phyloP scores from a whole-genome alignment of 805 yeast genomes.

The Saturnispora sekii region DNA sequence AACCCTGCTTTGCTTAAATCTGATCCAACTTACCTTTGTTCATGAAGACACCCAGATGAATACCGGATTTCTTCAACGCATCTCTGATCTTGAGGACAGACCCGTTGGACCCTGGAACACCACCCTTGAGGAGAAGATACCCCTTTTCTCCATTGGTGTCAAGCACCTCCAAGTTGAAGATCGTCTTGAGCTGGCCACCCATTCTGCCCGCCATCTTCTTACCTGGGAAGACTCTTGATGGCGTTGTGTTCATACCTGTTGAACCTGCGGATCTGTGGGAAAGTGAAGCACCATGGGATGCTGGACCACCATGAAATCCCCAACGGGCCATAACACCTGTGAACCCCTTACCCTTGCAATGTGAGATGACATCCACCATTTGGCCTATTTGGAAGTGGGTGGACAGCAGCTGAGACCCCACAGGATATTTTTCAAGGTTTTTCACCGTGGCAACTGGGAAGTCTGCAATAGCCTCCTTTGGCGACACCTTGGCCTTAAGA shows the following conservation, averaged over 20 bases:
- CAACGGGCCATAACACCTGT: conserved; percentile 97
- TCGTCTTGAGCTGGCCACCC: conserved; percentile 72
- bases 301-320: conserved; percentile 80
- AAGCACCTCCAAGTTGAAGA: conserved; percentile 65
- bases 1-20: not conserved
- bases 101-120: conserved; percentile 84
- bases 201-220: conserved; percentile 97
- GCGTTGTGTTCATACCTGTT: conserved; percentile 90
- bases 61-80: conserved; percentile 44
- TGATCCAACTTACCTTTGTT: conserved; percentile 4
- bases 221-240: conserved; percentile 94
- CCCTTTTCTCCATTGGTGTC: conserved; percentile 77
- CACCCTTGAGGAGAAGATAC: conserved; percentile 75
- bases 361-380: conserved; percentile 69
- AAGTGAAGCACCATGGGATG: conserved; percentile 90
- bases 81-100: conserved; percentile 68
- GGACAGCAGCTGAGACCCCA: conserved; percentile 72
- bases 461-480: conserved; percentile 67
- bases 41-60: conserved; percentile 16
- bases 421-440: conserved; percentile 47
- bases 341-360: conserved; percentile 90
- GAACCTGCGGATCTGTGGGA: conserved; percentile 97
- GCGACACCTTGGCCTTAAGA: conserved; percentile 71
- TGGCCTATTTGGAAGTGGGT: conserved; percentile 81
- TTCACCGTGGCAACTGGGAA: conserved; percentile 62